A percentile compares a stretch with the other conserved stretches of the same genome.
Evolutionary conservation across 2,329 filamentous ascomycete species (phyloP).

Genomic region (Botrytis elliptica): DNA sequence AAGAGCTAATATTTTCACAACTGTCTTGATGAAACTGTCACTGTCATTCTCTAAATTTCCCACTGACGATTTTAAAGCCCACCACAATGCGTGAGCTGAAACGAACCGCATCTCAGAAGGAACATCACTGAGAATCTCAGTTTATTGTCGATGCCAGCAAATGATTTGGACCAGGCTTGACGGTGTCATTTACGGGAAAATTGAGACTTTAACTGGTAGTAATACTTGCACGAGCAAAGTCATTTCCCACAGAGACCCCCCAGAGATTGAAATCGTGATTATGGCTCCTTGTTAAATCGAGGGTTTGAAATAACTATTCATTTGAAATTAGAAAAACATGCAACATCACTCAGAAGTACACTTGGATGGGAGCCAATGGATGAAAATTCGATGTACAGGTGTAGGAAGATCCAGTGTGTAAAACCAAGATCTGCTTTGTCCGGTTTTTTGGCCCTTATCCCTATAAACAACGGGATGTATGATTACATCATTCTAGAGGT

Average conservation of each 20-base stretch:
- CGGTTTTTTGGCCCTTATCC: rapidly evolving
- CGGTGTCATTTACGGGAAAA: neutral
- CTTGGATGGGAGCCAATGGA: neutral
- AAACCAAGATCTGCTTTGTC: neutral
- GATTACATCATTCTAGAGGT: neutral
- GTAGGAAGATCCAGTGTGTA: neutral
- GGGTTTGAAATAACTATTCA: neutral
- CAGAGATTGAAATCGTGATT: neutral
- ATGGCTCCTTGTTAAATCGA: neutral
- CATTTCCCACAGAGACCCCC: rapidly evolving
- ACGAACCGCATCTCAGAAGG: no score
- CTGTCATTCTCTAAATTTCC: no score
- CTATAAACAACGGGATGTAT: neutral
- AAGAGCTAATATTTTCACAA: no score
- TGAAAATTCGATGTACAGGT: neutral
- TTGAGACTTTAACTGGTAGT: neutral
- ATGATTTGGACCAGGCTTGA: neutral
- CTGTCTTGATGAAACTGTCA: no score
- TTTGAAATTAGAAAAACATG: neutral
- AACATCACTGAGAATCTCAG: no score
- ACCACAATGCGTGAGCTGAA: no score
- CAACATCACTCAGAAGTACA: neutral
- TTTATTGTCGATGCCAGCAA: no score
- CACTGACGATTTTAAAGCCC: rapidly evolving
- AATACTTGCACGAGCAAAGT: neutral